A percentile compares a stretch with the other conserved stretches of the same genome.
Conservation (phyloP, 768 basidiomycete species). For the Leucocoprinus sp. region DNA sequence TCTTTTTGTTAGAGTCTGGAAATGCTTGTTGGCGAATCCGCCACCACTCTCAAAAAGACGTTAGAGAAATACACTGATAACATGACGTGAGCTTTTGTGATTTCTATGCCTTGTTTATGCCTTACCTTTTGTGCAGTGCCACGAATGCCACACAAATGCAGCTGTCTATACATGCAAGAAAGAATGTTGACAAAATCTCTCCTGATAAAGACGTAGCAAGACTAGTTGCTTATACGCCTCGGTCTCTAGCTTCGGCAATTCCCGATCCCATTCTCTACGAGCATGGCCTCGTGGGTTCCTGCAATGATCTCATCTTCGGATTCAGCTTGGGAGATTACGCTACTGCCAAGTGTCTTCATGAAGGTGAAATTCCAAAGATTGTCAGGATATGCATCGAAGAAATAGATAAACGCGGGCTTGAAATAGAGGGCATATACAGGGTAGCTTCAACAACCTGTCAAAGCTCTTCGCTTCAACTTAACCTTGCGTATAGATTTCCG, state of each 20-base stretch:
- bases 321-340: conserved; percentile 86
- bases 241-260: conserved; percentile 53
- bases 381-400: conserved; percentile 75
- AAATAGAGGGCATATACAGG: conserved; percentile 75
- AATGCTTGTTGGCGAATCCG: conserved; percentile 67
- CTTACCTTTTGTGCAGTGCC: conserved; percentile 37
- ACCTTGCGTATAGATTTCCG: conserved; percentile 51
- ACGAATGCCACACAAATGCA: conserved; percentile 72
- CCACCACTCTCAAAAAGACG: conserved; percentile 51
- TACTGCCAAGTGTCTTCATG: conserved; percentile 62
- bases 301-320: conserved; percentile 84
- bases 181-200: conserved; percentile 57
- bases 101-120: neutral
- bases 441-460: conserved; percentile 28
- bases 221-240: conserved; percentile 47
- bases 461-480: neutral
- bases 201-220: conserved; percentile 62
- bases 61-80: conserved; percentile 76
- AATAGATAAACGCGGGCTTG: conserved; percentile 71
- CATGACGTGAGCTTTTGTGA: conserved; percentile 44
- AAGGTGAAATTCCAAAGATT: conserved; percentile 74
- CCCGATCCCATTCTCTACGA: conserved; percentile 71
- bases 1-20: conserved; percentile 57
- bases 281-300: conserved; percentile 75
- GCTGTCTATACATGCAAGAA: conserved; percentile 55